Percentiles rank a stretch among this genome's conserved stretches.
Conservation (phyloP, 768 basidiomycete species). For the Cystobasidiopsis lactophilus region DNA sequence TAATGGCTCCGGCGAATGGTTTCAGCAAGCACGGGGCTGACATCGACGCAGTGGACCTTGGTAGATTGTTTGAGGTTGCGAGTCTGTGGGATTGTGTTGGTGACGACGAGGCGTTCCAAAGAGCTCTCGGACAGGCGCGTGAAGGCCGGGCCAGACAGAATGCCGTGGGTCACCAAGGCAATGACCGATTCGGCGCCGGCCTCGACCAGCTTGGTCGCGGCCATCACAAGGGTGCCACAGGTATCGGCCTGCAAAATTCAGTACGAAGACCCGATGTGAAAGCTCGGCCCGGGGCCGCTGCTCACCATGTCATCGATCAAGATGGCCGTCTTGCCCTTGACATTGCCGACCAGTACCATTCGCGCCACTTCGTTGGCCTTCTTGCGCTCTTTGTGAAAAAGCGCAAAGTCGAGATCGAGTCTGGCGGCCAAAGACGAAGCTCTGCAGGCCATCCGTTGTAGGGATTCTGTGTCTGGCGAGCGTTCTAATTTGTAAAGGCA, state of each 20-base stretch:
- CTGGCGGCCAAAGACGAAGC: slow-evolving; percentile 93
- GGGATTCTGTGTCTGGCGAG: not conserved
- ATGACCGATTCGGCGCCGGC: slow-evolving; percentile 68
- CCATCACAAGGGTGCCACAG: slow-evolving; percentile 78
- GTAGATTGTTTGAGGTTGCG: slow-evolving; percentile 46
- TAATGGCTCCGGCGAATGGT: slow-evolving; percentile 84
- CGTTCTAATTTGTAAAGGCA: not conserved
- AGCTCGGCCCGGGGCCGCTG: too few relatives aligned
- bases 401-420: slow-evolving; percentile 85
- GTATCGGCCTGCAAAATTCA: slow-evolving; percentile 64
- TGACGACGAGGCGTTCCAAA: slow-evolving; percentile 86
- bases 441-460: slow-evolving; percentile 28
- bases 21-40: slow-evolving; percentile 87
- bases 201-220: slow-evolving; percentile 67
- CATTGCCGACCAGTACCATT: slow-evolving; percentile 87
- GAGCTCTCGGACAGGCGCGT: slow-evolving; percentile 45
- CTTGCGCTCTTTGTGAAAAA: slow-evolving; percentile 98
- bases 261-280: not conserved
- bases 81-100: slow-evolving; percentile 85
- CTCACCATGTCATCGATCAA: slow-evolving; percentile 80
- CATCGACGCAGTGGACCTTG: slow-evolving; percentile 83
- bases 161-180: slow-evolving; percentile 90
- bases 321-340: slow-evolving; percentile 76
- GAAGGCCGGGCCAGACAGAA: slow-evolving; percentile 65
- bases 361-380: slow-evolving; percentile 85